These are phyloP conservation scores for Anisodus tanguticus DNA, from an alignment of 257 asterid species.

Conservation along the genomic window DNA sequence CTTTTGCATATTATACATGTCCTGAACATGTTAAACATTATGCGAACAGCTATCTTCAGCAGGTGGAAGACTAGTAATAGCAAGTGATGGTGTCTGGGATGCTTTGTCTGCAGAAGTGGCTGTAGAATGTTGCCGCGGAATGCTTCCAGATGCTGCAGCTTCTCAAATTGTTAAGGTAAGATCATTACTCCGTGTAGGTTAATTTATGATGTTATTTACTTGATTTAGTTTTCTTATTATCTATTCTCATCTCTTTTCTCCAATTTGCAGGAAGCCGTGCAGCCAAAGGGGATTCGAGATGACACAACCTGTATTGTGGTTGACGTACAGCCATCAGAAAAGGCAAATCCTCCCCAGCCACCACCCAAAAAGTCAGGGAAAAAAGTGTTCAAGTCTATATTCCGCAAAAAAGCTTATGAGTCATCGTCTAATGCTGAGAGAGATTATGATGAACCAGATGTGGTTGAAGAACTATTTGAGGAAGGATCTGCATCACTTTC, in stretches of 20 bases:
- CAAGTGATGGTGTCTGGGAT: slow-evolving; percentile 93
- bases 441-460: slow-evolving; percentile 55
- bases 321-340: slow-evolving; percentile 66
- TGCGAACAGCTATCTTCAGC: slow-evolving; percentile 65
- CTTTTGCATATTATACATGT: neutral
- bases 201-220: neutral
- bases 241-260: slow-evolving; percentile 20
- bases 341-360: slow-evolving; percentile 49
- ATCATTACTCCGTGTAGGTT: neutral
- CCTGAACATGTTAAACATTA: neutral
- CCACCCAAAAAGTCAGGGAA: slow-evolving; percentile 70
- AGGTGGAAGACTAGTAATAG: slow-evolving; percentile 79
- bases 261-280: slow-evolving; percentile 67
- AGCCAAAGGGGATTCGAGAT: slow-evolving; percentile 71
- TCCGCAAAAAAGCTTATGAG: slow-evolving; percentile 55
- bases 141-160: slow-evolving; percentile 73
- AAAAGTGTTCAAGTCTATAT: slow-evolving; percentile 66
- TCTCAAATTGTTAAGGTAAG: slow-evolving; percentile 66
- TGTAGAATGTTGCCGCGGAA: slow-evolving; percentile 69
- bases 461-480: slow-evolving; percentile 81
- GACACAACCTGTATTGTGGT: slow-evolving; percentile 83
- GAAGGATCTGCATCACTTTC: slow-evolving; percentile 80
- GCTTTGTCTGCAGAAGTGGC: slow-evolving; percentile 70
- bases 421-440: slow-evolving; percentile 48
- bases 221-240: neutral